These are phyloP conservation scores for Trichoderma harzianum DNA, from an alignment of 2,329 filamentous ascomycete species.

Conservation along the genomic window DNA sequence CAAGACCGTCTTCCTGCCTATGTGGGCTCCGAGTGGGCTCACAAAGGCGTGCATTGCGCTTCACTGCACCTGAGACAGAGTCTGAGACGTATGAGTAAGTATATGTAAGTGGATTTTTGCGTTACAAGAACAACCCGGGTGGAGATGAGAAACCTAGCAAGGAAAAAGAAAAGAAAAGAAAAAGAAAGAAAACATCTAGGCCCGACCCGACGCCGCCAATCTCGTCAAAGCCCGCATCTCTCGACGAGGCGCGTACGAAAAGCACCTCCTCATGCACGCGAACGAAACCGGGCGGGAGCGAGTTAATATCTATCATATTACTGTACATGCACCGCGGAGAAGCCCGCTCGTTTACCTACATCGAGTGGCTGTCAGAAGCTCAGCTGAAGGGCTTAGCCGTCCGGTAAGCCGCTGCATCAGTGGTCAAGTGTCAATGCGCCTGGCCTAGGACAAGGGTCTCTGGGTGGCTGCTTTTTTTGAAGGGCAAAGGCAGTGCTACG, in stretches of 20 bases:
- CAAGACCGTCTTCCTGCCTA: neutral
- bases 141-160: neutral
- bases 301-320: neutral
- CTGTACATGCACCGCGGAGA: neutral
- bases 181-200: neutral
- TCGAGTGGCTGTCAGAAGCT: neutral
- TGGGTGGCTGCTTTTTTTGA: neutral
- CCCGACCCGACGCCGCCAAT: neutral
- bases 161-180: neutral
- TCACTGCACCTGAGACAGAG: neutral
- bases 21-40: neutral
- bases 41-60: neutral
- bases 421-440: neutral
- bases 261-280: neutral
- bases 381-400: slow-evolving; percentile 2
- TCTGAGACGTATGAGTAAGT: neutral
- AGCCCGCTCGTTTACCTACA: neutral
- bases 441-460: neutral
- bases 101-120: neutral
- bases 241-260: slow-evolving; percentile 8
- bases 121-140: neutral
- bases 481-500: neutral
- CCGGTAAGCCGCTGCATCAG: neutral
- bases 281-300: neutral
- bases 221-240: neutral